These are phyloP conservation scores for Pisolithus tinctorius DNA, from an alignment of 768 basidiomycete genomes.

Conservation along the genomic window DNA sequence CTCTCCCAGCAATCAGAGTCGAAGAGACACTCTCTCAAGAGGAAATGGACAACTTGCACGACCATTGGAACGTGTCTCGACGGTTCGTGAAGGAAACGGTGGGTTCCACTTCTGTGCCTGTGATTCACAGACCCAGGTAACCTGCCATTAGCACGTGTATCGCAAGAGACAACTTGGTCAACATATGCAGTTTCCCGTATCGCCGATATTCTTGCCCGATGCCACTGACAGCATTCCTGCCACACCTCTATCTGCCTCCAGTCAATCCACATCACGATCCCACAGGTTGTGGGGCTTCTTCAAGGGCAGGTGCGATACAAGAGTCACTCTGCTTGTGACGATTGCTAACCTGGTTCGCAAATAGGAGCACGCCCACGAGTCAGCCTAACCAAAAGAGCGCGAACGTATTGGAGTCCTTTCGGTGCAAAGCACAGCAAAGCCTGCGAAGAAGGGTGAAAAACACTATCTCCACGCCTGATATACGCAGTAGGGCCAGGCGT, in stretches of 20 bases:
- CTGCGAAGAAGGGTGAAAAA: constrained; percentile 15
- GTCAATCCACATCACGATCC: neutral
- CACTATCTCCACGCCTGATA: constrained; percentile 20
- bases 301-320: constrained; percentile 13
- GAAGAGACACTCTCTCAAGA: constrained; percentile 14
- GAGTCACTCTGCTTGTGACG: neutral
- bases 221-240: neutral
- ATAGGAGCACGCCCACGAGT: constrained; percentile 9
- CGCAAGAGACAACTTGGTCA: constrained; percentile 13
- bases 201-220: constrained; percentile 10
- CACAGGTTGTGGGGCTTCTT: constrained; percentile 13
- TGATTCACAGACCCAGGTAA: neutral
- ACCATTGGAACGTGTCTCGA: constrained; percentile 18
- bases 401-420: constrained; percentile 4
- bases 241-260: constrained; percentile 1
- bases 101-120: constrained; percentile 12
- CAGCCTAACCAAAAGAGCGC: constrained; percentile 3
- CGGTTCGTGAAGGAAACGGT: constrained; percentile 1
- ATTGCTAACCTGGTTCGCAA: neutral
- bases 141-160: constrained; percentile 15
- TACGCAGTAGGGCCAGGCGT: constrained; percentile 5
- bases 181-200: neutral
- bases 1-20: constrained; percentile 9
- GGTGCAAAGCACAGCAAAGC: constrained; percentile 10
- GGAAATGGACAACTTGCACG: constrained; percentile 14